A percentile compares a stretch with the other conserved stretches of the same genome.
These are phyloP conservation scores for Colletotrichum sp. DNA, from an alignment of 2,329 filamentous ascomycete genomes.

Conservation along the genomic window DNA sequence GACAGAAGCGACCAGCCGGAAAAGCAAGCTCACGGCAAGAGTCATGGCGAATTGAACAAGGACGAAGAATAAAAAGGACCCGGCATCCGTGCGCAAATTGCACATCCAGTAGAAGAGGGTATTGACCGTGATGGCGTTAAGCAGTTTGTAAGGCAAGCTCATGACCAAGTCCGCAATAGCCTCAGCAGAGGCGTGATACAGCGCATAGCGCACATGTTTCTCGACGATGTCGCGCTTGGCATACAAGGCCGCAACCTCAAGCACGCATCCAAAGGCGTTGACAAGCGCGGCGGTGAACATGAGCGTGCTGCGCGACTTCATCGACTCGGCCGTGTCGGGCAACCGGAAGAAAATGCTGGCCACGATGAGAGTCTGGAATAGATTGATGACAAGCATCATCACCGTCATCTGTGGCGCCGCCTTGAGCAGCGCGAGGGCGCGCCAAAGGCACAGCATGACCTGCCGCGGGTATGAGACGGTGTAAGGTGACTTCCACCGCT, in stretches of 20 bases:
- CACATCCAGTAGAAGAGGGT: slow-evolving; percentile 38
- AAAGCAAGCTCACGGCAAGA: slow-evolving; percentile 66
- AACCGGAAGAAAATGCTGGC: slow-evolving; percentile 72
- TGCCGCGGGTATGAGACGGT: slow-evolving; percentile 26
- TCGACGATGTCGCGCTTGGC: slow-evolving; percentile 33
- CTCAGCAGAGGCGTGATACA: slow-evolving; percentile 36
- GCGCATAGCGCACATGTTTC: slow-evolving; percentile 35
- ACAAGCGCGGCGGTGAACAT: slow-evolving; percentile 43
- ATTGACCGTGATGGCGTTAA: slow-evolving; percentile 59
- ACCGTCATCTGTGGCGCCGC: slow-evolving; percentile 24
- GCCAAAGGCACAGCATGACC: slow-evolving; percentile 25
- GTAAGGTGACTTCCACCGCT: slow-evolving; percentile 22
- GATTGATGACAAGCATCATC: slow-evolving; percentile 33
- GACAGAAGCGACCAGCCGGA: slow-evolving; percentile 69
- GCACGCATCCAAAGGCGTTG: slow-evolving; percentile 47
- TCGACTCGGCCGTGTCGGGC: slow-evolving; percentile 55
- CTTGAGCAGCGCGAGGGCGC: slow-evolving; percentile 19
- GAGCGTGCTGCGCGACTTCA: slow-evolving; percentile 50
- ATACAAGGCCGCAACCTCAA: slow-evolving; percentile 35
- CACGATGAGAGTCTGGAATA: slow-evolving; percentile 69
- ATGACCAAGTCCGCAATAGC: slow-evolving; percentile 44
- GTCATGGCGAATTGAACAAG: slow-evolving; percentile 65
- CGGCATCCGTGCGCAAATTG: slow-evolving; percentile 28
- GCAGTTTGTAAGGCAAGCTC: slow-evolving; percentile 50
- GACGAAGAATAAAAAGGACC: slow-evolving; percentile 66